Evolutionary conservation across 352 stramenopile species (phyloP), one percentile per base, ranked within the genome.

Genomic region (Phytophthora pisi): DNA sequence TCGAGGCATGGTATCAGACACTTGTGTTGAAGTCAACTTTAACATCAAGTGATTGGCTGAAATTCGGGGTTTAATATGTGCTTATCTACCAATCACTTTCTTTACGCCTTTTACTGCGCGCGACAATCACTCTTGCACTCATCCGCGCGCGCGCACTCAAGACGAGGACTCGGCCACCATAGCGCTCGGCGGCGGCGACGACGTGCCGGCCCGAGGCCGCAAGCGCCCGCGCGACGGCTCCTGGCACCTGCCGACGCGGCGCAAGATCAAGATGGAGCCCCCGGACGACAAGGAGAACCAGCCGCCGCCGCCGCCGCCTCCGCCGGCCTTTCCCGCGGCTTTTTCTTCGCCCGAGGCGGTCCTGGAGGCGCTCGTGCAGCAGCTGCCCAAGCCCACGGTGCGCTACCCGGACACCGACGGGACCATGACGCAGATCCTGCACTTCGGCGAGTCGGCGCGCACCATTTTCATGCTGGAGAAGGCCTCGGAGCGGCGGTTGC

Each of bases 401-500:
- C 61, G 70, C 5, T 74, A 71, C 47, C 3, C 30, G 8, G 54
- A 64, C 52, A 31, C 23, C 8, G 18, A 53, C 40, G 54, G 64
- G 7, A n/a, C 55, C 6, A n/a, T 26, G 5, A 68, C 55, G 50
- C 54, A 67, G 40, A 56, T 79, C n/a, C 26, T 75, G 34, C 77
- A 79, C 68, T 88, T 90, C 59, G 84, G 82, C 20, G 84, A 92
- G 68, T 81, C 79, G n/a, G 75, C 86, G 42, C 61, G 78, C 42
- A 75, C 84, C 26, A 60, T 92, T 1, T 92, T 90, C 55, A 60
- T 89, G 67, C 70, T 92, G 31, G 76, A 82, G 28, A 70, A 74
- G 43, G 70, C 81, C 1, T 78, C 89, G 49, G 62, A 73, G 49
- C 58, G 59, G 58, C 82, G 84, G 3, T 40, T 73, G 38, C 42